Evolutionary conservation across 2,329 filamentous ascomycete genomes (phyloP), one percentile per base, ranked within the genome.

Genomic region (Talaromyces sp.): DNA sequence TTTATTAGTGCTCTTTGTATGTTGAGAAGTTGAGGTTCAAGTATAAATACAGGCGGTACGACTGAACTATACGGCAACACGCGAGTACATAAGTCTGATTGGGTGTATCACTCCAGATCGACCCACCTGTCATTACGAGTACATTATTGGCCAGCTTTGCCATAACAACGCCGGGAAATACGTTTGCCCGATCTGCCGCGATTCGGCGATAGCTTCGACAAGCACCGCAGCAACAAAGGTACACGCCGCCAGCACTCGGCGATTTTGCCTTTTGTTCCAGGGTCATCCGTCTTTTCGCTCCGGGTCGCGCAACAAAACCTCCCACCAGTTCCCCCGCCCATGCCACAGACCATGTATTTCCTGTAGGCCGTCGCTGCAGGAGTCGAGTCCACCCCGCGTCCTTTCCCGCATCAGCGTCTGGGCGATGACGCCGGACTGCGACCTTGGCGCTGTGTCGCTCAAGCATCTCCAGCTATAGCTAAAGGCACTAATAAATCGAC

Each of bases 351-450:
- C 48, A 52, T 52, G 48, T 10, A 24, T 29, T 52, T 52, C 26
- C 48, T 26, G 24, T 52, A 52, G 48, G 26, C 27, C 27, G 24
- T 29, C 19, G 43, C 43, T 19, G 11, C 5, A 21, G 19, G 21
- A 46, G 43, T 46, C 43, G 11, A 46, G 48, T 29, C 48, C 48
- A 52, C 48, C 48, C 59, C 59, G 55, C 55, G 59, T 54, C 54
- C 54, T 55, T 55, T 58, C 55, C 55, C 59, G 55, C 51, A 54
- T 53, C 54, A 12, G 54, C 48, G 21, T 17, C 21, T 58, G 51
- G 59, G 54, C 55, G 19, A 61, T 61, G 59, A 61, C 51, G 59
- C 59, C 56, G 27, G 32, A 53, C 59, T 61, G 55, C 52, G 38
- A 58, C 24, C 43, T 54, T 41, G 52, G 38, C 54, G 56, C 56